phyloP scores from a whole-genome alignment of 2,329 filamentous ascomycete species.

The Lachnellula subtilissima region DNA sequence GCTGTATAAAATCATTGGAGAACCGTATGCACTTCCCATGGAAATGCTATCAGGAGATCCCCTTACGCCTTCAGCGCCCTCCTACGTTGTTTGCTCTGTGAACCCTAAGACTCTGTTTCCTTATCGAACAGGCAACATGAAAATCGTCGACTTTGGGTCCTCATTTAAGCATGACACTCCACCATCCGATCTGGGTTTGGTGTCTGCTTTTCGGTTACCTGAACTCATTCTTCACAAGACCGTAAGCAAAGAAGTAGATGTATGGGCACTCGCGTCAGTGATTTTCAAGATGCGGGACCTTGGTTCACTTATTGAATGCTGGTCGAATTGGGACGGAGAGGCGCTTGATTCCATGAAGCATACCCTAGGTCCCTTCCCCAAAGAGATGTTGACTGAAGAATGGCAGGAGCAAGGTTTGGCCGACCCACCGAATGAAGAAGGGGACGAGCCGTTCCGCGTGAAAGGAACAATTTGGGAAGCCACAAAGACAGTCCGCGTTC shows the following conservation, averaged over 20 bases:
- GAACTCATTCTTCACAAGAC: not conserved
- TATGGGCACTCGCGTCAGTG: constrained; percentile 1
- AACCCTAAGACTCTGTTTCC: not conserved
- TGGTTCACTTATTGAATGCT: not conserved
- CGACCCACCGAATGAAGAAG: not conserved
- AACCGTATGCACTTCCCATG: not conserved
- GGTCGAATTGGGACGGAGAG: not conserved
- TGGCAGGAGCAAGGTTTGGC: not conserved
- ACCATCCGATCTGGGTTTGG: not conserved
- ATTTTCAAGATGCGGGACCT: constrained; percentile 1
- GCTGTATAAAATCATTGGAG: not conserved
- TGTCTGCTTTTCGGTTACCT: not conserved
- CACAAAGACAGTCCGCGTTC: not conserved
- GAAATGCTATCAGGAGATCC: not conserved
- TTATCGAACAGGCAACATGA: constrained; percentile 7
- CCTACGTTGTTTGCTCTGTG: not conserved
- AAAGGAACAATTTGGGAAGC: not conserved
- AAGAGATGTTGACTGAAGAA: not conserved
- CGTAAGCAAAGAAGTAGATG: not conserved
- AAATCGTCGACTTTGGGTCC: constrained; percentile 7
- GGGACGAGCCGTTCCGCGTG: not conserved
- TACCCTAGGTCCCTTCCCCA: not conserved
- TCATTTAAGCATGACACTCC: not conserved
- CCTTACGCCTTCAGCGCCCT: not conserved
- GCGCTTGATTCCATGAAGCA: not conserved